Percentiles rank a stretch among this genome's conserved stretches.
These are phyloP conservation scores for Cryphonectria nitschkei DNA, from an alignment of 2,329 filamentous ascomycete genomes.

Conservation along the genomic window DNA sequence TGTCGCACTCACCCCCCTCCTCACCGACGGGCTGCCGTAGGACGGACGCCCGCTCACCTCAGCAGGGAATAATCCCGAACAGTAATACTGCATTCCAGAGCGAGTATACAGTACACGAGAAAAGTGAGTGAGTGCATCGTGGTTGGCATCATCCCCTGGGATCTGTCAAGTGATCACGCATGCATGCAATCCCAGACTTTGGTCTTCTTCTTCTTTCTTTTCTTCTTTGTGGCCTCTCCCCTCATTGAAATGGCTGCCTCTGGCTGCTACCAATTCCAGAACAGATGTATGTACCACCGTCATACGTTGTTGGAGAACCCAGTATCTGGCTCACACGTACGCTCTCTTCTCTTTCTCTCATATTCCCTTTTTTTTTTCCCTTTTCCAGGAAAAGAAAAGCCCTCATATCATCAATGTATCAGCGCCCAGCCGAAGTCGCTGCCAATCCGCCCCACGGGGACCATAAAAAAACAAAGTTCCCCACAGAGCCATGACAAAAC, in stretches of 20 bases:
- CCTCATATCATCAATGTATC: neutral
- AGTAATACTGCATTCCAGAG: neutral
- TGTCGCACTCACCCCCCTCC: neutral
- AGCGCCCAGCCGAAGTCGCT: slow-evolving; percentile 1
- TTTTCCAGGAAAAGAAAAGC: too few species aligned
- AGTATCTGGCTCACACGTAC: too few species aligned
- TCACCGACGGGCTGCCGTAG: neutral
- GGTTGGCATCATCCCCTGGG: neutral
- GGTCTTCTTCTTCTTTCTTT: too few species aligned
- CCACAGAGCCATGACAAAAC: neutral
- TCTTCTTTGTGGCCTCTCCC: neutral
- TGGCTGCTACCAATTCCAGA: neutral
- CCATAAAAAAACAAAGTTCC: neutral
- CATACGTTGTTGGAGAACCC: neutral
- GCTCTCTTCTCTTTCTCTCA: neutral
- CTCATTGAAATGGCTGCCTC: neutral
- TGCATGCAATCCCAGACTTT: neutral
- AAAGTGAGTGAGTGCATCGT: neutral
- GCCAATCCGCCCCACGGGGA: neutral
- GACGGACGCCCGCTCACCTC: neutral
- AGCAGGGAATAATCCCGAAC: neutral
- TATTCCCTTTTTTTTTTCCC: too few species aligned
- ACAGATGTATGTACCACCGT: too few species aligned
- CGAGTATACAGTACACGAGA: neutral
- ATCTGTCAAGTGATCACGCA: neutral